Percentiles rank a stretch among this genome's conserved stretches.
Conservation (phyloP, 2,329 filamentous ascomycete genomes). For the Pseudogymnoascus verrucosus region DNA sequence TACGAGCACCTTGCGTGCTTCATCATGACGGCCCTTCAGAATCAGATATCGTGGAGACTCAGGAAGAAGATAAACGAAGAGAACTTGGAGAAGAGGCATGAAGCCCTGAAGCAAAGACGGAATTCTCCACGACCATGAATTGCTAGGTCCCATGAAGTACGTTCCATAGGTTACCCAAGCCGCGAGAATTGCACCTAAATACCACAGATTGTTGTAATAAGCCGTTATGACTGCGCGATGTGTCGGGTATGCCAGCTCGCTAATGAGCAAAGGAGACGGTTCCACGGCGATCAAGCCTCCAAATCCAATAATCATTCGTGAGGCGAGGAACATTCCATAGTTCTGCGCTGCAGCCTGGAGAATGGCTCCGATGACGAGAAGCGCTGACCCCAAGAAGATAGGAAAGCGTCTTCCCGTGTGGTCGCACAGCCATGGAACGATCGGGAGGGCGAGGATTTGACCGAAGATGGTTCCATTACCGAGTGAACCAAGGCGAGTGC, state of each 20-base stretch:
- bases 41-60: conserved; percentile 11
- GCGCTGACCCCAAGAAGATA: conserved; percentile 3
- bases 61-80: conserved; percentile 9
- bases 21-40: conserved; percentile 37
- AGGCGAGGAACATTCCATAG: conserved; percentile 26
- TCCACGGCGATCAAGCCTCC: conserved; percentile 27
- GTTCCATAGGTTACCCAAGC: conserved; percentile 27
- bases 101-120: conserved; percentile 18
- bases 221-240: conserved; percentile 29
- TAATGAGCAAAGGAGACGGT: conserved; percentile 28
- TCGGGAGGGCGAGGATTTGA: conserved; percentile 7
- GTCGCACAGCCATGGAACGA: conserved; percentile 7
- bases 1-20: conserved; percentile 42
- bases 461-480: neutral
- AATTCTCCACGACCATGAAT: conserved; percentile 20
- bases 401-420: conserved; percentile 10
- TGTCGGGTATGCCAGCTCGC: conserved; percentile 30
- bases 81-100: conserved; percentile 3
- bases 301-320: conserved; percentile 29
- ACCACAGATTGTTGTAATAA: conserved; percentile 30
- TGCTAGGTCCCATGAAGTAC: conserved; percentile 15
- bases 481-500: neutral
- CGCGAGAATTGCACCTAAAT: conserved; percentile 26
- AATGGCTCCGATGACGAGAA: conserved; percentile 9
- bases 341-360: conserved; percentile 2